phyloP scores from a whole-genome alignment of 1,284 basidiomycete species.

The Naganishia liquefaciens region DNA sequence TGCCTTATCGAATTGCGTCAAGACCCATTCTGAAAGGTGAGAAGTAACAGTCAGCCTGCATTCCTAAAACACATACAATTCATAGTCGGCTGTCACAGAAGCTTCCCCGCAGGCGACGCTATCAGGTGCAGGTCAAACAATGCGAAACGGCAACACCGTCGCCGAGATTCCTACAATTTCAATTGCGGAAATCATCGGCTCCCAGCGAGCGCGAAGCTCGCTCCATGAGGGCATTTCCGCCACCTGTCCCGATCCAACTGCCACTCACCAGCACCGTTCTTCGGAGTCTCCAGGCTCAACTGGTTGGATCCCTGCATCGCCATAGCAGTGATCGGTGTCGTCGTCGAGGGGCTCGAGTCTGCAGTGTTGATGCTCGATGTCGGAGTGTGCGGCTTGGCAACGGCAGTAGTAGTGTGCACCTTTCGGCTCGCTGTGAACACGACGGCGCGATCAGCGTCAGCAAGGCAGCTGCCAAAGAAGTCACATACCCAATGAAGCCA shows the following conservation, averaged over 20 bases:
- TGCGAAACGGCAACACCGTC: too few relatives aligned
- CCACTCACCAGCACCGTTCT: conserved; percentile 79
- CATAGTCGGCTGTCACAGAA: not conserved
- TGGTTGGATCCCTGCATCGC: conserved; percentile 81
- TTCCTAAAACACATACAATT: not conserved
- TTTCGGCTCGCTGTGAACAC: conserved; percentile 12
- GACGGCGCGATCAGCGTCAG: not conserved
- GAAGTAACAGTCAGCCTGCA: not conserved
- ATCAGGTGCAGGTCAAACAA: too few relatives aligned
- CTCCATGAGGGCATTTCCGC: too few relatives aligned
- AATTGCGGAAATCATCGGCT: too few relatives aligned
- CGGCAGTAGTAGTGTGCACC: conserved; percentile 16
- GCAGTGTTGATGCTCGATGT: conserved; percentile 20
- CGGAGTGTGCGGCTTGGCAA: conserved; percentile 27
- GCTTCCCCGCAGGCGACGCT: too few relatives aligned
- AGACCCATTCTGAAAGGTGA: conserved; percentile 76
- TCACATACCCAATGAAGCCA: conserved; percentile 10
- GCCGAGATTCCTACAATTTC: too few relatives aligned
- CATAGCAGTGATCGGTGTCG: conserved; percentile 51
- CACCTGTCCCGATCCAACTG: too few relatives aligned
- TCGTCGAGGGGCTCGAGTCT: conserved; percentile 41
- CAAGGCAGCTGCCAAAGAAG: not conserved
- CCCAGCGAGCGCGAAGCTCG: too few relatives aligned
- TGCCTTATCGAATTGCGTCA: conserved; percentile 94
- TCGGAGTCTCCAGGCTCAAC: conserved; percentile 79